Conservation (phyloP, 73 alveolate species). For the Breviolum minutum region DNA sequence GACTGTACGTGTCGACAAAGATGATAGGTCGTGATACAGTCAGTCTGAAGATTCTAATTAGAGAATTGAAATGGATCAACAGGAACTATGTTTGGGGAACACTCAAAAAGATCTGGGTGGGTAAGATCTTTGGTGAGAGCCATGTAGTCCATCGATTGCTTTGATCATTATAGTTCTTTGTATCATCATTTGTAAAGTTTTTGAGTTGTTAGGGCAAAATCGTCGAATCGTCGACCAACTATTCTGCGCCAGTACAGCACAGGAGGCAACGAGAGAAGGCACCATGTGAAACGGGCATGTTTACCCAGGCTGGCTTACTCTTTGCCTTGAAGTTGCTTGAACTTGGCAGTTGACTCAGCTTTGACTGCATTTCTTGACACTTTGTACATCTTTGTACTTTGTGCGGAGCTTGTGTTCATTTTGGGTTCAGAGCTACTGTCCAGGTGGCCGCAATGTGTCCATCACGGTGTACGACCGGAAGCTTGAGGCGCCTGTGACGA, state of each 20-base stretch:
- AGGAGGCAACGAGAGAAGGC: not conserved
- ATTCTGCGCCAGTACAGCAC: no score
- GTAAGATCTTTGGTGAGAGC: no score
- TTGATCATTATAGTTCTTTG: no score
- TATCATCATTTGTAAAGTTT: no score
- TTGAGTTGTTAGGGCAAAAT: not conserved
- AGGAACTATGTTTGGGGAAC: no score
- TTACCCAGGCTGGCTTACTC: slow-evolving; percentile 3
- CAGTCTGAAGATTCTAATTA: no score
- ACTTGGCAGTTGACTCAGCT: not conserved
- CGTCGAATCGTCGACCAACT: not conserved
- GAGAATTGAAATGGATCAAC: no score
- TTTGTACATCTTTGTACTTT: no score
- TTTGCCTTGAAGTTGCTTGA: slow-evolving; percentile 22
- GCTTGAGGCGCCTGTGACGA: not conserved
- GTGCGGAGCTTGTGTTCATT: not conserved
- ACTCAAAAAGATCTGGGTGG: no score
- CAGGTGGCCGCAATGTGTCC: slow-evolving; percentile 37
- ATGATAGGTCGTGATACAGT: no score
- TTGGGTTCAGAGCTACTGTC: not conserved
- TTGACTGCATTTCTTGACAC: not conserved
- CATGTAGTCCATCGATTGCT: no score
- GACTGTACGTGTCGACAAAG: no score
- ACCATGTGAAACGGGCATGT: not conserved
- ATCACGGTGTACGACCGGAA: slow-evolving; percentile 24